Base-by-base conservation (phyloP, 1,284 basidiomycete genomes). In the Papiliotrema laurentii region DNA sequence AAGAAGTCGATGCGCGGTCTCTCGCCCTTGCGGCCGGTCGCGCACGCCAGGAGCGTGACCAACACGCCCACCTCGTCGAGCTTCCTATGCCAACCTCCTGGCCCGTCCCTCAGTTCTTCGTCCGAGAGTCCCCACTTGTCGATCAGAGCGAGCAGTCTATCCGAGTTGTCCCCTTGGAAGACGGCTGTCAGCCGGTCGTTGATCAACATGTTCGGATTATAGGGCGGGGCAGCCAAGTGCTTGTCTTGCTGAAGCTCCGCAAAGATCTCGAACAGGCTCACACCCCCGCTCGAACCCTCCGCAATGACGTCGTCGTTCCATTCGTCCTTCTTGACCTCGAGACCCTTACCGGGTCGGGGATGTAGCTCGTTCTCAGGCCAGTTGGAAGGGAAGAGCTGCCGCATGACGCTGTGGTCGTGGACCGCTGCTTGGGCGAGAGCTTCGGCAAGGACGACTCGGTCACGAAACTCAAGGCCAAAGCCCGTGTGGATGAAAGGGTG, bases 401-500 rank as follows among this genome's bases (percentile, higher is more conserved):
- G 10, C 34, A 45, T 37, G 33, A 45, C 27, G 4, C n/a, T 6
- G 18, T 45, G 11, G 25, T 45, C 44, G 33, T 81, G 79, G 1
- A 82, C 66, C 0, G 82, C 80, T 0, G 80, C 74, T 59, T 81
- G 78, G 0, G 83, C 81, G 13, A 84, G 72, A 31, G 81, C 69
- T 71, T 80, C 78, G 3, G 81, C 81, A 1, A 83, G 69, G 58
- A 83, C 72, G 0, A 77, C 71, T 45, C 78, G 74, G 51, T 79
- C 79, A 0, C 75, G 75, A 55, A 86, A 85, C 56, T 85, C 83
- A 3, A 79, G 64, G 4, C 79, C 83, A 54, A 83, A 83, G 76
- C 84, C 84, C 27, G 80, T 68, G 59, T 84, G 81, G 36, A 87
- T 85, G 45, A 83, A 71, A 0, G 83, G 83, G 66, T 87, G 59